These are phyloP conservation scores for Brassica incana DNA, from an alignment of 345 rosid species.

Conservation along the genomic window DNA sequence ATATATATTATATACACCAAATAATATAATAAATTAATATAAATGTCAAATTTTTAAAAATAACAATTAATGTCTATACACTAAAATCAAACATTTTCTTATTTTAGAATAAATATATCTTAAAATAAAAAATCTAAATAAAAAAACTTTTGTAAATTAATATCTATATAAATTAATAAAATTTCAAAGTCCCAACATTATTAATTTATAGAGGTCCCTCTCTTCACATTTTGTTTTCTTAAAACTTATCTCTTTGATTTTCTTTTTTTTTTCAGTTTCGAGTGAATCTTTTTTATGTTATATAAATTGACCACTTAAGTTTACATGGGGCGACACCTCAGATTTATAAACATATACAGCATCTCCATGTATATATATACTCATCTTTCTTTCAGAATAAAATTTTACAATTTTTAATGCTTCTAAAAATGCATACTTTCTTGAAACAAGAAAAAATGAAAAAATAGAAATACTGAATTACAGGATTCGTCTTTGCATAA, in stretches of 20 bases:
- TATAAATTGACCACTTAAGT: neutral
- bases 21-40: too few relatives aligned
- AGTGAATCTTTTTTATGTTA: neutral
- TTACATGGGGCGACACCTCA: neutral
- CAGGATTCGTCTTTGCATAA: constrained; percentile 1
- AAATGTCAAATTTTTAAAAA: too few relatives aligned
- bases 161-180: too few relatives aligned
- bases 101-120: too few relatives aligned
- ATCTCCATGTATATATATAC: neutral
- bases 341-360: neutral
- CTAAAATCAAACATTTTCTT: too few relatives aligned
- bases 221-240: too few relatives aligned
- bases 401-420: neutral
- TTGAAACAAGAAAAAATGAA: neutral
- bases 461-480: neutral
- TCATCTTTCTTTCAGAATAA: neutral
- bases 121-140: too few relatives aligned
- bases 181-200: too few relatives aligned
- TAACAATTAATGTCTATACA: too few relatives aligned
- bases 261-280: neutral
- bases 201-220: too few relatives aligned
- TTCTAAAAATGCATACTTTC: constrained; percentile 6
- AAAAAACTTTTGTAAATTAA: too few relatives aligned
- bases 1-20: too few relatives aligned
- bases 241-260: neutral